Base-by-base conservation (phyloP, 2,329 filamentous ascomycete genomes). In the Ceratocystis huliohia region DNA sequence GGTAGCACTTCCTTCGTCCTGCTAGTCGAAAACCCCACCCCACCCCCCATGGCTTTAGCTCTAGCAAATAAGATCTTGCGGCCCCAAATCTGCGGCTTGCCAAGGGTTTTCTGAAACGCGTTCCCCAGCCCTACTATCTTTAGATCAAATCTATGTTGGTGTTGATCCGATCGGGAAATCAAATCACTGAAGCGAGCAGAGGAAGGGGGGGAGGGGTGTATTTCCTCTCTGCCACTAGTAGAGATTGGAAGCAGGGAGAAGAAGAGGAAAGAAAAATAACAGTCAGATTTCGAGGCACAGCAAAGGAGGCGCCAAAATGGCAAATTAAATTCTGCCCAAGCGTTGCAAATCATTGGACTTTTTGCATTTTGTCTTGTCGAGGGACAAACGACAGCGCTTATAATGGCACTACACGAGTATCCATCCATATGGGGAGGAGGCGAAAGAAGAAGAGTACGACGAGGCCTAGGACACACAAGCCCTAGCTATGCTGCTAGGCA, bases 81-180 rank as follows among this genome's bases (percentile, higher is more conserved):
- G 53, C 53, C 53, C 25, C 25, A 57, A 57, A 33, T 22, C 25
- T 57, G 53, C 53, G 53, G 53, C 53, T 33, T 57, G 53, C 20
- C 53, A 30, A 57, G 53, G 53, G 53, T 4, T 56, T 28, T 57
- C 53, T 57, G 53, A 57, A 57, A 57, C 53, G 17, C 22, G 22
- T 57, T 57, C 53, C 53, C 53, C 25, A 57, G 53, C 53, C 25
- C 53, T 57, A 57, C 53, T 57, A 57, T 57, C 25, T 57, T 57
- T 57, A 57, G 53, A 57, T 33, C 53, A 28, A 57, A 57, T 57
- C 53, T 57, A 15, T 17, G 25, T n/a, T 33, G 53, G 25, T 17
- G 53, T n/a, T 57, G 53, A 57, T 57, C 53, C 53, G 53, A 57
- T 57, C 53, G 53, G 22, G 53, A 57, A 57, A 57, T 57, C 53